These are phyloP conservation scores for Meira nashicola DNA, from an alignment of 1,284 basidiomycete genomes.

Conservation along the genomic window DNA sequence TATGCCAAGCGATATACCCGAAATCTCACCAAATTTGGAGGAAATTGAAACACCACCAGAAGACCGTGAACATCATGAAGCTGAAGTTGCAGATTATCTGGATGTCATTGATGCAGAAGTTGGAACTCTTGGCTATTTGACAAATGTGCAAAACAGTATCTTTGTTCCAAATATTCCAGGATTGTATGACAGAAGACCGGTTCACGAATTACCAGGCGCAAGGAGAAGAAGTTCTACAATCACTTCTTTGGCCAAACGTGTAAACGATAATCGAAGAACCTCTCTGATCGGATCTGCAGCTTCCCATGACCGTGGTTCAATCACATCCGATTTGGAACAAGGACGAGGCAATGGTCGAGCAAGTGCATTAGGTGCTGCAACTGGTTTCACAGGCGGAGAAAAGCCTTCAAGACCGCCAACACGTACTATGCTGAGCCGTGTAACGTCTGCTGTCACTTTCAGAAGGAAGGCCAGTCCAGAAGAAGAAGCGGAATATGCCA, in stretches of 20 bases:
- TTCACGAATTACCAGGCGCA: constrained; percentile 58
- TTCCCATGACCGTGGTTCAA: neutral
- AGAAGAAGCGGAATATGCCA: constrained; percentile 23
- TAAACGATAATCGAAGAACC: neutral
- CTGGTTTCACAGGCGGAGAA: constrained; percentile 1
- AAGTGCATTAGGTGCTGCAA: neutral
- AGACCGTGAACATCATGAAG: constrained; percentile 2
- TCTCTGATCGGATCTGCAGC: neutral
- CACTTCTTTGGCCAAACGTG: neutral
- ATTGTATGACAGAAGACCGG: constrained; percentile 67
- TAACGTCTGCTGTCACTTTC: constrained; percentile 2
- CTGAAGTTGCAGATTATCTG: constrained; percentile 45
- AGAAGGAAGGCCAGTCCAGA: constrained; percentile 13
- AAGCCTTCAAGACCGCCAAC: neutral
- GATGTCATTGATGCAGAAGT: constrained; percentile 75
- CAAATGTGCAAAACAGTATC: constrained; percentile 73
- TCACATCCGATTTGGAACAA: constrained; percentile 4
- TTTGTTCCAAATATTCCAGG: constrained; percentile 64
- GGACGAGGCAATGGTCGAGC: neutral
- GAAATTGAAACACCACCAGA: no score
- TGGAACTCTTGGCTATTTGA: constrained; percentile 65
- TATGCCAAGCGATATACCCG: no score
- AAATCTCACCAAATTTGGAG: no score
- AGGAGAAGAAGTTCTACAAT: neutral
- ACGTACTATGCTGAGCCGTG: constrained; percentile 3